Conservation (phyloP, 371 early-diverging fungal species). For the Haplosporangium sp. region DNA sequence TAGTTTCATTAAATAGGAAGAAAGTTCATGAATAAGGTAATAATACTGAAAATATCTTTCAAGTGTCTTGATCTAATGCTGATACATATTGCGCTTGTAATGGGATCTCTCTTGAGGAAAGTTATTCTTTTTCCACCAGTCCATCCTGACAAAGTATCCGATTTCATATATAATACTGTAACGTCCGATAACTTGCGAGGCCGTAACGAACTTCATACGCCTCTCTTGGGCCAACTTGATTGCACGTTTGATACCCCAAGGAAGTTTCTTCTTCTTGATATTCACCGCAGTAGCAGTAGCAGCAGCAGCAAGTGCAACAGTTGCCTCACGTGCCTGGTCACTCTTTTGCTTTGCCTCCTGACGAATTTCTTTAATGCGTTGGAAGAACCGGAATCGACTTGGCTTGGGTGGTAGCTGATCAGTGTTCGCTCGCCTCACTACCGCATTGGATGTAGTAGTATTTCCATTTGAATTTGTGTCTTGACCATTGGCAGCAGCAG, state of each 20-base stretch:
- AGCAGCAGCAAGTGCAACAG: slow-evolving; percentile 6
- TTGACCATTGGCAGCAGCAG: background rate
- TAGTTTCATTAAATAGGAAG: too few species aligned
- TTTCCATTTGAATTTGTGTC: background rate
- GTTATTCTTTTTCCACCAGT: slow-evolving; percentile 32
- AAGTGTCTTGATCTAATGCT: slow-evolving; percentile 6
- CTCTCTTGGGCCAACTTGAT: slow-evolving; percentile 20
- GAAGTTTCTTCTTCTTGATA: slow-evolving; percentile 24
- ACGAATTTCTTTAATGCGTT: slow-evolving; percentile 5
- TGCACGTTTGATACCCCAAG: slow-evolving; percentile 20
- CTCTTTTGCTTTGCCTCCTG: slow-evolving; percentile 12
- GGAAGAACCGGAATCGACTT: slow-evolving; percentile 27
- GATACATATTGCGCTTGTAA: background rate
- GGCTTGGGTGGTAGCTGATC: background rate
- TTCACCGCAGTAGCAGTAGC: slow-evolving; percentile 7
- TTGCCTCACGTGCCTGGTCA: background rate
- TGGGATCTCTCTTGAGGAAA: slow-evolving; percentile 7
- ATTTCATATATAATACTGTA: slow-evolving; percentile 35
- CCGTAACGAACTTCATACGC: slow-evolving; percentile 25
- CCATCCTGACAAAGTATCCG: slow-evolving; percentile 20
- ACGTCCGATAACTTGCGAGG: slow-evolving; percentile 52
- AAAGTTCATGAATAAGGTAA: too few species aligned
- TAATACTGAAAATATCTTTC: too few species aligned
- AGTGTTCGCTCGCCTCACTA: background rate
- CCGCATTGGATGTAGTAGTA: background rate